A percentile compares a stretch with the other conserved stretches of the same genome.
Evolutionary conservation across 2,329 filamentous ascomycete species (phyloP).

Genomic region (Aspergillus sclerotialis): DNA sequence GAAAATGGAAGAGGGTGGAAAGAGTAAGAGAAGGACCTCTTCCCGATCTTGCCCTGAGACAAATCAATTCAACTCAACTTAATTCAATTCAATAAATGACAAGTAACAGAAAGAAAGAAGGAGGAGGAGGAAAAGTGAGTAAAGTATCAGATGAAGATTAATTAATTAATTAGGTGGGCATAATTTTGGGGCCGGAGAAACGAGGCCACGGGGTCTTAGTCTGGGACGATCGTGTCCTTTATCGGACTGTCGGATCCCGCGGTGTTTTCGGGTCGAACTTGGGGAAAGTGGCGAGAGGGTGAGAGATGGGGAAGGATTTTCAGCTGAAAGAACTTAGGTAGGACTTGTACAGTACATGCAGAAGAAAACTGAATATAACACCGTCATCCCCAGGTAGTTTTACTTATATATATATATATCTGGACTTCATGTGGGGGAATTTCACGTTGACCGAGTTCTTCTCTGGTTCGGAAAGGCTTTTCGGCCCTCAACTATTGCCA

Average conservation of each 20-base stretch:
- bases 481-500: no score
- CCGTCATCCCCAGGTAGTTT: no score
- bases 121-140: background rate
- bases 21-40: slow-evolving; percentile 5
- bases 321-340: no score
- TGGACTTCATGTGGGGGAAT: slow-evolving; percentile 13
- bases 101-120: slow-evolving; percentile 7
- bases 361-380: no score
- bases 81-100: no score
- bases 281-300: background rate
- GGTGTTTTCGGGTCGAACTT: background rate
- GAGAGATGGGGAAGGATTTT: background rate
- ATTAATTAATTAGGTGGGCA: no score
- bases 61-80: no score
- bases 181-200: background rate
- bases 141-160: slow-evolving; percentile 1
- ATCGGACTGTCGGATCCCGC: background rate
- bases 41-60: no score
- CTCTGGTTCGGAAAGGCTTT: no score
- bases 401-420: no score
- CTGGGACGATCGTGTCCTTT: slow-evolving; percentile 7
- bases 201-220: slow-evolving; percentile 1
- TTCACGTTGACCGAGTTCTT: no score
- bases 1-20: slow-evolving; percentile 5
- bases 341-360: no score